These are phyloP conservation scores for Pichia norvegensis DNA, from an alignment of 1,139 yeast genomes.

Conservation along the genomic window DNA sequence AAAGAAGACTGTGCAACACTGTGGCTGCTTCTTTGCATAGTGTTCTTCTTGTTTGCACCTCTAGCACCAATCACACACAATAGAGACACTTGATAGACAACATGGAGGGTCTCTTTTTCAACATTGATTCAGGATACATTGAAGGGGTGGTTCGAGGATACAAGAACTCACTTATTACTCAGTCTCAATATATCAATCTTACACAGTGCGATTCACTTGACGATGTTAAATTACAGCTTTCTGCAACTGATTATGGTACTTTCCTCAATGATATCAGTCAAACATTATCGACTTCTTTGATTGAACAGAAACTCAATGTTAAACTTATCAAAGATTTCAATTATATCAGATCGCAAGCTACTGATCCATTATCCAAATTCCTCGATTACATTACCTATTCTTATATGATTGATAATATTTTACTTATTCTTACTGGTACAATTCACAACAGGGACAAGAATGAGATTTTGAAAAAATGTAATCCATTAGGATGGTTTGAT, in stretches of 20 bases:
- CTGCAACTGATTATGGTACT: conserved; percentile 94
- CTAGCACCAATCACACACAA: neutral
- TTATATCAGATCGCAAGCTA: conserved; percentile 76
- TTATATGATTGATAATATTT: conserved; percentile 97
- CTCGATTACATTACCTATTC: conserved; percentile 91
- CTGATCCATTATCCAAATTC: conserved; percentile 70
- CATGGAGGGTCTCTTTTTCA: conserved; percentile 90
- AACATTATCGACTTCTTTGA: conserved; percentile 71
- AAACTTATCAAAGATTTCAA: conserved; percentile 79
- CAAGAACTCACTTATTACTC: conserved; percentile 70
- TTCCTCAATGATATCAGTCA: conserved; percentile 77
- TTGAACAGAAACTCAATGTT: conserved; percentile 70
- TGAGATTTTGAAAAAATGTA: conserved; percentile 83
- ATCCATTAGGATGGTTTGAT: conserved; percentile 97
- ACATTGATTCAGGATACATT: conserved; percentile 79
- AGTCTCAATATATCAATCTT: conserved; percentile 78
- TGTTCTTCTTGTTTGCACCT: neutral
- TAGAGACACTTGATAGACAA: too few species aligned
- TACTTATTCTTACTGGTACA: conserved; percentile 93
- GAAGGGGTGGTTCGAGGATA: conserved; percentile 96
- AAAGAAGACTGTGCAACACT: too few species aligned
- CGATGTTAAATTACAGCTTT: conserved; percentile 85
- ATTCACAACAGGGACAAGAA: conserved; percentile 87
- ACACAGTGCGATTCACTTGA: conserved; percentile 95
- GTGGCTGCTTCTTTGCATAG: neutral